phyloP scores from a whole-genome alignment of 83 land plant species.

The Picea mariana region DNA sequence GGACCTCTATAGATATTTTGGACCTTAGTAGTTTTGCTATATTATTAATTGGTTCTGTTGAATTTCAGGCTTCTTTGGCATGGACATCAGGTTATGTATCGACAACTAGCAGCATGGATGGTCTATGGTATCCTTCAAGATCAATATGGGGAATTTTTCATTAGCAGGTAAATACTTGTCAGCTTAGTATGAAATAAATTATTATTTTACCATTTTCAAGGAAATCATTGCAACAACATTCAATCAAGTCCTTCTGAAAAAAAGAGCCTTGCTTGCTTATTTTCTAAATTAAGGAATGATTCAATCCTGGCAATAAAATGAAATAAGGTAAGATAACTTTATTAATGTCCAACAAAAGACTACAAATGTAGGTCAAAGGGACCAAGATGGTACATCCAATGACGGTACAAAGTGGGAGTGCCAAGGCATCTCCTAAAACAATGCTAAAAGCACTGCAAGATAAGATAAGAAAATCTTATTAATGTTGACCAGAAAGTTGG shows the following conservation, averaged over 20 bases:
- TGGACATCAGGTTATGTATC: constrained; percentile 98
- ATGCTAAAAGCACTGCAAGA: too few relatives aligned
- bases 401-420: too few relatives aligned
- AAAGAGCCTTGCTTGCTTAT: too few relatives aligned
- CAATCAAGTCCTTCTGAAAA: neutral
- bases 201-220: neutral
- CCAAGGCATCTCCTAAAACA: too few relatives aligned
- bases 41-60: neutral
- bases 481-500: too few relatives aligned
- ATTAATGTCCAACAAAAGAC: too few relatives aligned
- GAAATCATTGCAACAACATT: neutral
- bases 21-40: constrained; percentile 3
- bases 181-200: neutral
- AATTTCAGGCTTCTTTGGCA: constrained; percentile 93
- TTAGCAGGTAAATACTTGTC: constrained; percentile 64
- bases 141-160: constrained; percentile 91
- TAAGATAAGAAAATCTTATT: too few relatives aligned
- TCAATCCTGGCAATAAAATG: too few relatives aligned
- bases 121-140: constrained; percentile 96
- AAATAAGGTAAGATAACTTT: too few relatives aligned
- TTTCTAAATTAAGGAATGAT: too few relatives aligned
- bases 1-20: neutral
- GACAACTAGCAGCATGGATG: constrained; percentile 97
- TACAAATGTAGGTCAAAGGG: too few relatives aligned
- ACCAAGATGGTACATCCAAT: too few relatives aligned